phyloP scores from a whole-genome alignment of 1,284 basidiomycete species.

The Volvariella surrecta region DNA sequence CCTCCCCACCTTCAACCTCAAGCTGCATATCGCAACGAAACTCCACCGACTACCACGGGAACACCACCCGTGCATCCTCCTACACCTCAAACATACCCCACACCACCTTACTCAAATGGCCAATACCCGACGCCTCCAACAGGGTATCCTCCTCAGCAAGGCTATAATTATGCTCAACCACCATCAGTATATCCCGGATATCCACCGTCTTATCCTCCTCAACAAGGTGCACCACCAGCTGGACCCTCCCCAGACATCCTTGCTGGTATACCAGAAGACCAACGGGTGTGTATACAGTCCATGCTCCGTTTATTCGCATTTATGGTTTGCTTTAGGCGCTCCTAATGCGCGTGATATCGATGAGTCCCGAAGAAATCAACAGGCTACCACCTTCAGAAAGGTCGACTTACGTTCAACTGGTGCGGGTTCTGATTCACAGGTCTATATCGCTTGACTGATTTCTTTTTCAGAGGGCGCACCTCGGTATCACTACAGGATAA shows the following conservation, averaged over 20 bases:
- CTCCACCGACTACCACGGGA: constrained; percentile 25
- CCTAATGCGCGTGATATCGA: constrained; percentile 56
- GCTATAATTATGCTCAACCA: constrained; percentile 10
- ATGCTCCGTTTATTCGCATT: constrained; percentile 5
- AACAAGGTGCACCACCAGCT: constrained; percentile 17
- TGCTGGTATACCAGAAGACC: constrained; percentile 56
- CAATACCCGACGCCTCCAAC: constrained; percentile 15
- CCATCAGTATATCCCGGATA: constrained; percentile 4
- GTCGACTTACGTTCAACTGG: constrained; percentile 59
- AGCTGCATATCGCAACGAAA: constrained; percentile 33
- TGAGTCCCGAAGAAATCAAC: constrained; percentile 65
- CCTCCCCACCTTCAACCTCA: constrained; percentile 36
- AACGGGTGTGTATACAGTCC: constrained; percentile 45
- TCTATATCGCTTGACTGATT: background rate
- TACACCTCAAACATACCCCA: constrained; percentile 18
- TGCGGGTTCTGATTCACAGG: constrained; percentile 26
- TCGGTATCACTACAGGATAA: background rate
- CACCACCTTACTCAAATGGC: constrained; percentile 13
- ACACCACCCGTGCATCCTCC: constrained; percentile 21
- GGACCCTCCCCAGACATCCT: constrained; percentile 37
- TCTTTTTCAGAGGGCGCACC: background rate
- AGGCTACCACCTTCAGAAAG: constrained; percentile 51
- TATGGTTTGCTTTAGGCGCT: constrained; percentile 34
- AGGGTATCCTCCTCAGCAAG: constrained; percentile 11
- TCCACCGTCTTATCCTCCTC: constrained; percentile 14